Evolutionary conservation across 2,329 filamentous ascomycete species (phyloP), one percentile per base, ranked within the genome.

Genomic region (Coniochaeta pulveracea): DNA sequence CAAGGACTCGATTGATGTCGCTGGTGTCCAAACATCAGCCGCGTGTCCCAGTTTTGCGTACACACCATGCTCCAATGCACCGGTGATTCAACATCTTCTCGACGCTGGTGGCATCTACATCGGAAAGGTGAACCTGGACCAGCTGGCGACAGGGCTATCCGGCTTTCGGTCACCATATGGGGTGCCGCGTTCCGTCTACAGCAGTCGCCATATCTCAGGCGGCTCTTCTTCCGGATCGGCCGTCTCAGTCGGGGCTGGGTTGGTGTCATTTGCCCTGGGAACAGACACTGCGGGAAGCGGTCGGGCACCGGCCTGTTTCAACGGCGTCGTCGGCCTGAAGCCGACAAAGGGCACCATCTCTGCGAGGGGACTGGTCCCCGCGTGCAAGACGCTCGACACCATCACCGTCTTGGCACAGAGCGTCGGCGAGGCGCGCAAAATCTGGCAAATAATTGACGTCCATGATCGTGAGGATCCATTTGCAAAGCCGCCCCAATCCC

Each of bases 81-180:
- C 56, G 4, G 61, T 65, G 2, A 62, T 69, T 15, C 52, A 63
- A 16, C 57, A 55, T 26, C 46, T 72, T 4, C 52, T 71, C 4
- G 52, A 57, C 5, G 61, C 64, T 10, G 72, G 72, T 6, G 72
- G 61, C 1, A 46, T 76, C 3, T 64, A 69, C 36, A 56, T 76
- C 26, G 72, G 72, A 19, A 77, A 76, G 45, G 60, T 60, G 10
- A 70, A 69, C 43, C 59, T 78, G 34, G 74, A 79, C 45, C 72
- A 78, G 47, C 58, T 78, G 4, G 73, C 72, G 3, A 77, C 72
- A 1, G 74, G 74, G 1, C 57, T 78, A 3, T 69, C 64, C 10
- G 74, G 72, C 11, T 70, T 66, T 29, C 63, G 72, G 17, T 73
- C 68, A 2, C 69, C 72, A 0, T 75, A 68, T 39, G 73, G 72